Base-by-base conservation (phyloP, 768 basidiomycete genomes). In the Pleurotus salmoneostramineus region DNA sequence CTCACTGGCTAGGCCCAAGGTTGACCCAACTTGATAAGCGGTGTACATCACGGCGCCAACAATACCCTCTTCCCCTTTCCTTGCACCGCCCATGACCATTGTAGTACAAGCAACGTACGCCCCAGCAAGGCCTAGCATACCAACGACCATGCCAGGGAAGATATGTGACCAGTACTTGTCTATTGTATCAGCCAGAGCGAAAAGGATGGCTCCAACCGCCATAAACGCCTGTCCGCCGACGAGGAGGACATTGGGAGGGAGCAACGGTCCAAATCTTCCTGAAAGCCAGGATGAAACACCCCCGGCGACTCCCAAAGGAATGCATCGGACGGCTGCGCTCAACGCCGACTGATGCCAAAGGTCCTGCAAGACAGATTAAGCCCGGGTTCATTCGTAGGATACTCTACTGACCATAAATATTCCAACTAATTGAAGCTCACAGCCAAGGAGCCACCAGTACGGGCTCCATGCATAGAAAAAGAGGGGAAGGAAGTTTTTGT, bases 91-190 rank as follows among this genome's bases (percentile, higher is more conserved):
- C 60, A 61, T 61, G 5, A 61, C 57, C 34, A 54, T 15, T 15
- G 47, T 58, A 40, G 50, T 64, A 56, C 58, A 63, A 14, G 50
- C 58, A 32, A 62, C 59, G 58, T 74, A 82, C 5, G 69, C 63
- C 49, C 80, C 61, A 68, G 74, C 75, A 0, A 68, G 61, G 3
- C 82, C 81, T 10, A 70, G 67, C 33, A 72, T 73, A 5, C 80
- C 81, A 48, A 83, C 59, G 35, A 71, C 58, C 64, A 82, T 78
- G 10, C 74, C 82, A 27, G 82, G 79, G 58, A 83, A 75, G 36
- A 77, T 63, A 57, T 71, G 67, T 0, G 62, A 49, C 80, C 78
- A 83, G 65, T 83, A 83, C 50, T 58, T 62, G 2, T 60, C 58
- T 3, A 71, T 70, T 4, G 56, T 62, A 58, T 79, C 73, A 0